A percentile compares a stretch with the other conserved stretches of the same genome.
Evolutionary conservation across 2,329 filamentous ascomycete species (phyloP).

Genomic region (Neopestalotiopsis rosae): DNA sequence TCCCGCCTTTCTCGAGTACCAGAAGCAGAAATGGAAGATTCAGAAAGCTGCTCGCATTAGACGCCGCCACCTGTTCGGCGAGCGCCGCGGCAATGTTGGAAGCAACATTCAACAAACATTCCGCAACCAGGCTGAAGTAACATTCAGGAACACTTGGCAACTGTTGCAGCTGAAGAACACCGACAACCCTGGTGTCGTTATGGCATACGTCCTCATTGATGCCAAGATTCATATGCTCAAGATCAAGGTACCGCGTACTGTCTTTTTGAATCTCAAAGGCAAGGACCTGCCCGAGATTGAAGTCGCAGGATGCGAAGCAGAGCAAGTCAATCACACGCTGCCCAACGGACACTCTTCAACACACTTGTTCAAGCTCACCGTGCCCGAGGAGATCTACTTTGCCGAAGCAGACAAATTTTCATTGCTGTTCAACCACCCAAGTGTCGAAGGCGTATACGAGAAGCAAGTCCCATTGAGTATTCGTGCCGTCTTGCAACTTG

Average conservation of each 20-base stretch:
- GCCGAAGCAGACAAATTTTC: conserved; percentile 83
- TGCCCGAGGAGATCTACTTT: conserved; percentile 87
- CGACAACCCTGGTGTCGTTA: conserved; percentile 84
- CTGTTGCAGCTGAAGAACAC: conserved; percentile 85
- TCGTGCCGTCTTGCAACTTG: conserved; percentile 85
- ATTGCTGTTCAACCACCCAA: conserved; percentile 85
- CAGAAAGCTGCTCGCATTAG: conserved; percentile 89
- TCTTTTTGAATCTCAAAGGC: conserved; percentile 91
- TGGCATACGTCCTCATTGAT: conserved; percentile 90
- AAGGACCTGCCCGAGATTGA: conserved; percentile 88
- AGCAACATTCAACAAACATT: conserved; percentile 74
- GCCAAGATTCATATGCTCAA: conserved; percentile 88
- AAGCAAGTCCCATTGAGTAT: conserved; percentile 87
- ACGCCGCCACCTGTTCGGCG: conserved; percentile 90
- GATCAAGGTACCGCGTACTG: conserved; percentile 83
- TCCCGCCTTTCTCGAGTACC: conserved; percentile 84
- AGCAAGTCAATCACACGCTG: conserved; percentile 91
- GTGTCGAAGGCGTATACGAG: conserved; percentile 97
- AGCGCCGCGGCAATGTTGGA: conserved; percentile 72
- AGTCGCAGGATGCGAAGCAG: conserved; percentile 82
- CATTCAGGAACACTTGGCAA: conserved; percentile 95
- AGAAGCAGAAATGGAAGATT: conserved; percentile 99
- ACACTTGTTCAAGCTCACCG: conserved; percentile 91
- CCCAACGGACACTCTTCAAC: conserved; percentile 94
- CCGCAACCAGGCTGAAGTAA: conserved; percentile 87